Evolutionary conservation across 306 rosid genomes (phyloP), one percentile per base, ranked within the genome.

Genomic region (Cucurbita ficifolia): DNA sequence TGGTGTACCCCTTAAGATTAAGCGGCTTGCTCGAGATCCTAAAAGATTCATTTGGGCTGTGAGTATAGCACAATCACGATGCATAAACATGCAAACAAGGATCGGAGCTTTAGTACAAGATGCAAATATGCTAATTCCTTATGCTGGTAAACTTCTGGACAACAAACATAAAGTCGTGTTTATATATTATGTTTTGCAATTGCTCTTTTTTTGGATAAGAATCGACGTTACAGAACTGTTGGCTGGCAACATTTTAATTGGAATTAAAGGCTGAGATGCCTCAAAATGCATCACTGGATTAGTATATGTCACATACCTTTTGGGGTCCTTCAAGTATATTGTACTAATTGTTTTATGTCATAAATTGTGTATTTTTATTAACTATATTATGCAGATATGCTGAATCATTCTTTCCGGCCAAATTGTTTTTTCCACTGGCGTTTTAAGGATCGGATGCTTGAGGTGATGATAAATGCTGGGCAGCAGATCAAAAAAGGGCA

Each of bases 341-440:
- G 0, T 17, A 4, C 45, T 45, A 5, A 42, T 42, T 9, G n/a
- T 62, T 4, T 63, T 62, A 39, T 16, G 10, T 35, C 7, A 64
- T 5, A 18, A 39, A 64, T 10, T 42, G 50, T 18, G 35, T 67
- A 48, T 45, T 69, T 17, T 76, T 29, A 2, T 72, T 69, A 22
- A 46, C 73, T 74, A 36, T 76, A 43, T 65, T 65, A 79, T 79
- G 76, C 92, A 90, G 98, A 94, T 80, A 94, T 90, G 98, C 82
- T 94, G 79, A 94, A 94, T 84, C 98, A 94, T 90, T 94, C 98
- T 10, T 90, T 83, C 76, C 85, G 82, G 81, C 98, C 98, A 68
- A 94, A 94, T 75, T 94, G 98, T 63, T 94, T 88, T 85, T 85
- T 94, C 78, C 98, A 94, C 76, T 94, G 98, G 98, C 97, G 97